Conservation (phyloP, 2,329 filamentous ascomycete species). For the Penicillium freii region DNA sequence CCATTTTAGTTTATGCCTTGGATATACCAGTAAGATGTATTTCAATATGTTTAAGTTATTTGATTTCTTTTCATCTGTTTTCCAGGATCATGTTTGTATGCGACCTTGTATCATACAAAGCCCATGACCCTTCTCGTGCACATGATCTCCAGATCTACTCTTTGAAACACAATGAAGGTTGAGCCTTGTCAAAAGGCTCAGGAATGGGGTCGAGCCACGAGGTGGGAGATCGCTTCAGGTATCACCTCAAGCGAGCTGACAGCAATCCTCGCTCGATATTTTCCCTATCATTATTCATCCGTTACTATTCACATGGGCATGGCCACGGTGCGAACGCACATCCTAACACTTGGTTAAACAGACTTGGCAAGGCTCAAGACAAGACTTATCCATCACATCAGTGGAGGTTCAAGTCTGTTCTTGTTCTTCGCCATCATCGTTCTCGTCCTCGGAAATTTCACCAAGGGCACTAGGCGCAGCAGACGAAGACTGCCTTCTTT, state of each 20-base stretch:
- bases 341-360: neutral
- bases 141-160: neutral
- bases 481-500: neutral
- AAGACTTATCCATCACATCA: neutral
- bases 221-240: neutral
- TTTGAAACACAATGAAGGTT: neutral
- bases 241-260: neutral
- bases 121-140: neutral
- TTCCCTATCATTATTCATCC: neutral
- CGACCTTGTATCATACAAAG: neutral
- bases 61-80: neutral
- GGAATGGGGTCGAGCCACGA: neutral
- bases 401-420: neutral
- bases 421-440: neutral
- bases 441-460: slow-evolving; percentile 4
- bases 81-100: neutral
- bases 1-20: neutral
- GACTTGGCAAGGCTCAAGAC: neutral
- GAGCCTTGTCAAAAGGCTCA: neutral
- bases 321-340: neutral
- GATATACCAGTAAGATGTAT: neutral
- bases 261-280: neutral
- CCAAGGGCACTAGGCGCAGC: neutral
- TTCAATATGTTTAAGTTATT: neutral
- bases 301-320: neutral